These are phyloP conservation scores for Candida maris DNA, from an alignment of 805 yeast species.

Conservation along the genomic window DNA sequence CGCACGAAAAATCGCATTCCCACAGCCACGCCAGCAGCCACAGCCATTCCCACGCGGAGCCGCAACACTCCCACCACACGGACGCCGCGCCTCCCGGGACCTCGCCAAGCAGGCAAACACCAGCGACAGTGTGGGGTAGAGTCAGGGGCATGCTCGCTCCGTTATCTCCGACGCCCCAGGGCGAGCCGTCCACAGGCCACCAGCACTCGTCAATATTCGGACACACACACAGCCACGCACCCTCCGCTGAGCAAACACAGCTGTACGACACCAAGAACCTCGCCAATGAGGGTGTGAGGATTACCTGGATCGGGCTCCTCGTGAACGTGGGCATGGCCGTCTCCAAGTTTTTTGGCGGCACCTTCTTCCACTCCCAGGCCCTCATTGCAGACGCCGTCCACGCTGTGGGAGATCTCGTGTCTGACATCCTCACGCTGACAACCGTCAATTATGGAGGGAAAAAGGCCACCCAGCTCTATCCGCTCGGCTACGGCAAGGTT, in stretches of 20 bases:
- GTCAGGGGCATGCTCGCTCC: slow-evolving; percentile 35
- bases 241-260: slow-evolving; percentile 42
- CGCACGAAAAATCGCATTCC: slow-evolving; percentile 4
- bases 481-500: slow-evolving; percentile 88
- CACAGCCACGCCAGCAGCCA: slow-evolving; percentile 27
- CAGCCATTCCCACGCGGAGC: slow-evolving; percentile 26
- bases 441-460: slow-evolving; percentile 77
- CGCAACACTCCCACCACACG: slow-evolving; percentile 6
- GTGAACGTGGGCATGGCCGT: slow-evolving; percentile 84
- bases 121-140: slow-evolving; percentile 21
- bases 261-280: slow-evolving; percentile 42
- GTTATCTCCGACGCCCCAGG: slow-evolving; percentile 30
- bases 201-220: slow-evolving; percentile 21
- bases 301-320: slow-evolving; percentile 86
- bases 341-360: slow-evolving; percentile 85
- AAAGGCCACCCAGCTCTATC: slow-evolving; percentile 57
- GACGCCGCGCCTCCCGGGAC: slow-evolving; percentile 5
- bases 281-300: slow-evolving; percentile 81
- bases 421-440: slow-evolving; percentile 83
- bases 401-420: slow-evolving; percentile 83
- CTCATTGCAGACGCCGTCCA: slow-evolving; percentile 93
- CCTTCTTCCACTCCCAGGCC: slow-evolving; percentile 91
- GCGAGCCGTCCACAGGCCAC: slow-evolving; percentile 18
- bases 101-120: slow-evolving; percentile 14
- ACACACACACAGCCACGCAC: slow-evolving; percentile 37